Evolutionary conservation across 352 stramenopile species (phyloP), one percentile per base, ranked within the genome.

Genomic region (Phytophthora ramorum): DNA sequence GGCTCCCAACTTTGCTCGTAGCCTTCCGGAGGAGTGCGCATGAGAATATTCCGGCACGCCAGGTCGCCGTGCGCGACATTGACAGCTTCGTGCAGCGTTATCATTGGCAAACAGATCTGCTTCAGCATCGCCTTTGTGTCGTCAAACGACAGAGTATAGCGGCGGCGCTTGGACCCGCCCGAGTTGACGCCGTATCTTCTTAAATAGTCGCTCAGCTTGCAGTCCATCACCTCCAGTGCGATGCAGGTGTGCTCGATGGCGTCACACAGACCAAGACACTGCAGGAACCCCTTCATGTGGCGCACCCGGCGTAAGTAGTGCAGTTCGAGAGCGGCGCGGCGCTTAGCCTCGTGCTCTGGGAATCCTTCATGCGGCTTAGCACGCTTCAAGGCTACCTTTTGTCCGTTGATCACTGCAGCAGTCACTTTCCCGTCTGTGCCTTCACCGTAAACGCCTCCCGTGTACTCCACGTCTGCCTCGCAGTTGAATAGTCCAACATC

Each of bases 401-500:
- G 87, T 0, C 85, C 87, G 16, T 82, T 74, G 30, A 95, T 89
- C 53, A 91, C 85, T 14, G 83, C 85, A 16, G 87, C 87, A 7
- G 75, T 80, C 32, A 95, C 87, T 50, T 92, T 92, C 28, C 87
- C 87, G 47, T 95, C 87, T 0, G 87, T 95, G 19, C 87, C 87
- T 90, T 95, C 87, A 32, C 87, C 87, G 51, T 95, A 95, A 24
- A 93, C 73, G 13, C 87, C 85, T 44, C 87, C 87, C 10, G 87
- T 90, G 56, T 89, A 95, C 63, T 95, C 85, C 19, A 91, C 87
- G 37, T 95, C 87, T 7, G 60, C 60, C 46, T 92, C 82, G 45
- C 87, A 95, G 57, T 95, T 95, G 67, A 95, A 95, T 28, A 95
- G 50, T 0, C 87, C 87, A 16, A 95, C 87, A 43, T 95, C 87